A percentile compares a stretch with the other conserved stretches of the same genome.
Conservation (phyloP, 176 grass and related monocot species). For the Cenchrus fungigraminus region DNA sequence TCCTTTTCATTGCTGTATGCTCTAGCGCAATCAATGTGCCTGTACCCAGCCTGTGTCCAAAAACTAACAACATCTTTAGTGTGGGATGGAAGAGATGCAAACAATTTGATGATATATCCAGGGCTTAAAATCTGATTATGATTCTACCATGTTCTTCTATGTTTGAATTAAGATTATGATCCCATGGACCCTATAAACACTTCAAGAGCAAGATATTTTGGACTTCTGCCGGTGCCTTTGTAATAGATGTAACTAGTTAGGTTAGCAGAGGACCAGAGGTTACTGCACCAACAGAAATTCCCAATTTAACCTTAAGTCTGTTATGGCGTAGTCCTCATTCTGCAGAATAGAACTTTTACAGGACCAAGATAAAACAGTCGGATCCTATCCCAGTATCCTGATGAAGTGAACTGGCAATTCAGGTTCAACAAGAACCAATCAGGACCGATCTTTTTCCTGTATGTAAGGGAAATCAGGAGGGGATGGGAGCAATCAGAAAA, state of each 20-base stretch:
- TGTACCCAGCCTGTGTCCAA: conserved; percentile 57
- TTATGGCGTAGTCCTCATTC: background rate
- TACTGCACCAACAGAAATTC: background rate
- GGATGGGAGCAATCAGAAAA: background rate
- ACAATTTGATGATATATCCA: background rate
- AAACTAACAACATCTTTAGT: conserved; percentile 16
- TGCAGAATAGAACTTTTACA: background rate
- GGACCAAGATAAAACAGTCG: background rate
- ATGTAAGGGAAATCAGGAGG: background rate
- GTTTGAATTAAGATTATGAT: background rate
- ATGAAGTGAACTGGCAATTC: background rate
- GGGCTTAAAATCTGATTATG: background rate
- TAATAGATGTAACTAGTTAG: background rate
- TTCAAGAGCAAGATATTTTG: background rate
- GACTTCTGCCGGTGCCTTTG: background rate
- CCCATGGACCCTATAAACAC: background rate
- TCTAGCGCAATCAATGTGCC: conserved; percentile 74
- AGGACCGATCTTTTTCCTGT: background rate
- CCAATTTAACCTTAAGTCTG: background rate
- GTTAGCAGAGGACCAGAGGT: background rate
- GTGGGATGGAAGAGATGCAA: background rate
- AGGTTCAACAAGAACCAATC: background rate
- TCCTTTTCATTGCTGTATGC: conserved; percentile 68
- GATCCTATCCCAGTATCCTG: background rate
- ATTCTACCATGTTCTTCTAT: background rate